Base-by-base conservation (phyloP, 2,329 filamentous ascomycete species). In the Alternaria sp. region DNA sequence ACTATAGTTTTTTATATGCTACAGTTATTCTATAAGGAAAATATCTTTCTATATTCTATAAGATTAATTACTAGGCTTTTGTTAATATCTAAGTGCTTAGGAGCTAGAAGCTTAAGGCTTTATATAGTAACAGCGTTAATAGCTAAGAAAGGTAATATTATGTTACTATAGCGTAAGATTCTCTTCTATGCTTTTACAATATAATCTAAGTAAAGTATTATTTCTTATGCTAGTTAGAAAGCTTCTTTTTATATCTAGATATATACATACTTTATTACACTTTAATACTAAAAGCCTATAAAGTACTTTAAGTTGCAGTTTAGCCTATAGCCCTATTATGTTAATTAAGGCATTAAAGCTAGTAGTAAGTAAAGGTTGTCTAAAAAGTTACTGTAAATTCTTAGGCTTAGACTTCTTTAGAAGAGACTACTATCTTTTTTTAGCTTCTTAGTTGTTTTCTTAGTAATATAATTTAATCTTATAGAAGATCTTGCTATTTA, bases 281-380 rank as follows among this genome's bases (percentile, higher is more conserved):
- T 63, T 67, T 2, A 71, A 34, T 14, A 42, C 61, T 17, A 67
- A 55, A n/a, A 72, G 59, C 4, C 58, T 50, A 41, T 70, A 46
- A 29, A 72, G 54, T 5, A 63, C 63, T 17, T 63, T 51, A 39
- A 72, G 61, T 41, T 71, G 56, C 4, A 72, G 9, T 24, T 48
- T 60, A 29, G 56, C n/a, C 67, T 51, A 72, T 7, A 69, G 48
- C 10, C 66, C 61, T 33, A 51, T 63, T 37, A 72, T 61, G 24
- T 70, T 53, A 34, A 68, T 41, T 6, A 72, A 53, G 0, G 36
- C 34, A 44, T 69, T 46, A 40, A 72, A 72, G 21, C 54, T 52
- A 4, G 51, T 10, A 36, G 49, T 14, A n/a, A 72, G 17, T 33
- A 13, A 36, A 28, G 44, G 17, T 36, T 57, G 52, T 40, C 52